phyloP scores from a whole-genome alignment of 805 yeast genomes.

The Yarrowia sp. region DNA sequence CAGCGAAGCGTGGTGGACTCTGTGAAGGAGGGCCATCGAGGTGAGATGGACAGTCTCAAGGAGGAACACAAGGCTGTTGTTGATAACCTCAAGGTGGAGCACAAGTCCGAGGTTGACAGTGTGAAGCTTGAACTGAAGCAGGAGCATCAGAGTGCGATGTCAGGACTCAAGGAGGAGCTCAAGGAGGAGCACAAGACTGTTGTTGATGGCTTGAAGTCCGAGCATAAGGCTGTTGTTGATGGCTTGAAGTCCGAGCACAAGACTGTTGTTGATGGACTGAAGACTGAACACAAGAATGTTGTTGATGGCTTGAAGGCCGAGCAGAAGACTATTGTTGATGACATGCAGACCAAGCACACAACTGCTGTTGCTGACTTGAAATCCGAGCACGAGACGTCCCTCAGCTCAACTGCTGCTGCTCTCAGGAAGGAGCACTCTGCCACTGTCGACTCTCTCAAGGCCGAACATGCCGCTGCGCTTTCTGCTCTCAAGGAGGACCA shows the following conservation, averaged over 20 bases:
- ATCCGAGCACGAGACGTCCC: too few species aligned
- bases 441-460: not conserved
- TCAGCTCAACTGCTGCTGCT: too few species aligned
- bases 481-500: conserved; percentile 2
- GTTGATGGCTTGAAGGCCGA: not conserved
- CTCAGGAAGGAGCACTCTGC: not conserved
- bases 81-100: not conserved
- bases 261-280: too few species aligned
- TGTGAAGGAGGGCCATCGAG: not conserved
- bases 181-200: not conserved
- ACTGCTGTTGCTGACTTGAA: not conserved
- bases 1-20: not conserved
- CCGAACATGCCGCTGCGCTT: not conserved
- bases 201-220: not conserved
- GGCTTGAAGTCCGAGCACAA: not conserved
- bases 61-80: not conserved
- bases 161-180: not conserved
- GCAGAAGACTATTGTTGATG: too few species aligned
- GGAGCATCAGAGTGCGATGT: not conserved
- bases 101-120: not conserved
- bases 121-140: not conserved
- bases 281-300: too few species aligned
- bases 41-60: not conserved
- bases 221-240: not conserved
- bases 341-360: too few species aligned